Evolutionary conservation across 2,329 filamentous ascomycete species (phyloP), one percentile per base, ranked within the genome.

Genomic region (Myriosclerotinia scirpicola): DNA sequence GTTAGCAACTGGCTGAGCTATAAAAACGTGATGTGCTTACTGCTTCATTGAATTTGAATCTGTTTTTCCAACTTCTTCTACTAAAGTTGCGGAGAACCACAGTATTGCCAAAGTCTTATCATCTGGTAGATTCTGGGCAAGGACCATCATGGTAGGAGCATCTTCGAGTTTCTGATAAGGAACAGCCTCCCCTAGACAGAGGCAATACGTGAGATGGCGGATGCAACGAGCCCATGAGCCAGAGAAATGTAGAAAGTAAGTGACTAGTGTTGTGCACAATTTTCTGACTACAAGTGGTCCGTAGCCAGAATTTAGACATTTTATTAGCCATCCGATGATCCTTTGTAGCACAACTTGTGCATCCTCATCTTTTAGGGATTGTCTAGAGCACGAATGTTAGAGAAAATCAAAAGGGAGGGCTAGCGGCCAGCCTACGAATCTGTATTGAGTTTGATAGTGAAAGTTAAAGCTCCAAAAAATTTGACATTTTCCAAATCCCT

Each of bases 361-460:
- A 73, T 88, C 84, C 17, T 84, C 81, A 53, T 85, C 81, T 59
- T 82, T 81, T 52, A 91, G 78, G 20, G 82, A 81, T 65, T 79
- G 76, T 71, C 81, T 84, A 38, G 34, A 6, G 61, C 17, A 64
- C 62, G 20, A 53, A 15, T 48, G 26, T 73, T 60, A 73, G 67
- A 59, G 66, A 12, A 53, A 62, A 63, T 22, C n/a, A 30, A 20
- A 22, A 38, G 14, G 52, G 1, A 22, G 17, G 36, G 4, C 36
- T 20, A 34, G 30, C 6, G 14, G 11, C 20, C 17, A 26, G 74
- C 81, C 70, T 80, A 90, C 90, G 88, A 92, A 75, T 95, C 92
- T n/a, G 89, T 90, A 76, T 98, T 97, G 67, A 98, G 86, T 79
- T 98, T 99, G 73, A 98, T 87, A 61, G 92, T 96, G 71, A 97